phyloP scores from a whole-genome alignment of 768 basidiomycete genomes.

The Suillus occidentalis region DNA sequence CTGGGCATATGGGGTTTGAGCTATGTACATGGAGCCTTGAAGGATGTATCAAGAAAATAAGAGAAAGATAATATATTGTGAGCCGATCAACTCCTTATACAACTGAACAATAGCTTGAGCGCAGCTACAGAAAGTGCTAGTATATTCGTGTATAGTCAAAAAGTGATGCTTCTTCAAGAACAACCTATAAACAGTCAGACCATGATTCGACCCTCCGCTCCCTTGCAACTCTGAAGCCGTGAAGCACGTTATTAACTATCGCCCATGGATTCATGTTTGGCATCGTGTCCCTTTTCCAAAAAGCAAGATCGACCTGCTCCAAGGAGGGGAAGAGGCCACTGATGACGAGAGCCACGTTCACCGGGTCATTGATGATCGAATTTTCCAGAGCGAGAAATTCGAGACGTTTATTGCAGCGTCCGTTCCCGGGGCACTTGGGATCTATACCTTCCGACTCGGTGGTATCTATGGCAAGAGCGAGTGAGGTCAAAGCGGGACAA shows the following conservation, averaged over 20 bases:
- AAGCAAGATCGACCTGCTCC: constrained; percentile 20
- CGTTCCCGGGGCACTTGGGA: not conserved
- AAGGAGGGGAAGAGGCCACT: constrained; percentile 20
- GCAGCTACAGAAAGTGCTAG: not conserved
- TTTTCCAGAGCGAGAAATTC: constrained; percentile 22
- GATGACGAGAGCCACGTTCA: constrained; percentile 14
- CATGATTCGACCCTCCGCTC: not conserved
- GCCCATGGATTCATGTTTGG: not conserved
- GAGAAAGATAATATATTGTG: not conserved
- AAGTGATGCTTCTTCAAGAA: not conserved
- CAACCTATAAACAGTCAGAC: not conserved
- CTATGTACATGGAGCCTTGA: not conserved
- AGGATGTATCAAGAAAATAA: not conserved
- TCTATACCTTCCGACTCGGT: constrained; percentile 1
- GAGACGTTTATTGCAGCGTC: not conserved
- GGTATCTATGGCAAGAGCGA: constrained; percentile 25
- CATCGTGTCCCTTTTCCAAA: constrained; percentile 7
- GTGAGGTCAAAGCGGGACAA: constrained; percentile 16
- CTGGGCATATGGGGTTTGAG: not conserved
- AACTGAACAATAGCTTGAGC: not conserved
- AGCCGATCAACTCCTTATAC: not conserved
- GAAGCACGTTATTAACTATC: not conserved
- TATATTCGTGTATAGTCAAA: not conserved
- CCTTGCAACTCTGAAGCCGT: not conserved
- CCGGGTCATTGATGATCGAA: constrained; percentile 15